Conservation (phyloP, 163 green algal genomes). For the Scenedesmus sp. region DNA sequence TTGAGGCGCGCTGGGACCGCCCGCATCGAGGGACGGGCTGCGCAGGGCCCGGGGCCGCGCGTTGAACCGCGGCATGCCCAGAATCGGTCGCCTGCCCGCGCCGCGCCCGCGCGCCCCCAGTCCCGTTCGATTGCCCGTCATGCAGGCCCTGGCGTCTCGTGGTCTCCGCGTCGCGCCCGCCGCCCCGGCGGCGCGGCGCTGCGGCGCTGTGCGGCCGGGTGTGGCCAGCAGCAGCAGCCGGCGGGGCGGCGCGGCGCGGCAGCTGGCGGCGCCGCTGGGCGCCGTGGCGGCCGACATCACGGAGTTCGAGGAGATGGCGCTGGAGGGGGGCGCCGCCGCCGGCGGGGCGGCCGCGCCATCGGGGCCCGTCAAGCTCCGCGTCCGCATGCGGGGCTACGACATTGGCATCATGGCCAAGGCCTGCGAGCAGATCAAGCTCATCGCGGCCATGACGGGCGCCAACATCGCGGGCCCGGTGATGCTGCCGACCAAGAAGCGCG, state of each 20-base stretch:
- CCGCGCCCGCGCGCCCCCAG: too few species aligned
- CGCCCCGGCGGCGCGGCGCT: too few species aligned
- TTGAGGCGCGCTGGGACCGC: too few species aligned
- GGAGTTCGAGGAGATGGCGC: slow-evolving; percentile 26
- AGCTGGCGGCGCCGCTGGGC: background rate
- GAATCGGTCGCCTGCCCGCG: too few species aligned
- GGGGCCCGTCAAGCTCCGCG: slow-evolving; percentile 50
- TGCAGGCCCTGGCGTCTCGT: slow-evolving; percentile 30
- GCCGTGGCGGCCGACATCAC: slow-evolving; percentile 15
- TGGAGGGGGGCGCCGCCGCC: slow-evolving; percentile 9
- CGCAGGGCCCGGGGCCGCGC: too few species aligned
- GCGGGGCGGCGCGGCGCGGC: background rate
- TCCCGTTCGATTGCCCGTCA: too few species aligned
- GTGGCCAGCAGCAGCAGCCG: slow-evolving; percentile 9
- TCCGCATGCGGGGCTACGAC: slow-evolving; percentile 71
- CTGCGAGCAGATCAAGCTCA: slow-evolving; percentile 52
- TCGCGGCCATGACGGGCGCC: slow-evolving; percentile 59
- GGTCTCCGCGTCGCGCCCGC: too few species aligned
- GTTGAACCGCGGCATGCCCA: too few species aligned
- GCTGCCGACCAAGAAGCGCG: slow-evolving; percentile 57
- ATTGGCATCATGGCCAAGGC: slow-evolving; percentile 55
- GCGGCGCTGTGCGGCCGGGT: slow-evolving; percentile 6
- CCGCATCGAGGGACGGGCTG: too few species aligned
- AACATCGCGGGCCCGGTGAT: slow-evolving; percentile 56
- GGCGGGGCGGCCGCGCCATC: slow-evolving; percentile 8